Percentiles rank a stretch among this genome's conserved stretches.
Evolutionary conservation across 257 asterid species (phyloP).

Genomic region (Fraxinus quadrangulata): DNA sequence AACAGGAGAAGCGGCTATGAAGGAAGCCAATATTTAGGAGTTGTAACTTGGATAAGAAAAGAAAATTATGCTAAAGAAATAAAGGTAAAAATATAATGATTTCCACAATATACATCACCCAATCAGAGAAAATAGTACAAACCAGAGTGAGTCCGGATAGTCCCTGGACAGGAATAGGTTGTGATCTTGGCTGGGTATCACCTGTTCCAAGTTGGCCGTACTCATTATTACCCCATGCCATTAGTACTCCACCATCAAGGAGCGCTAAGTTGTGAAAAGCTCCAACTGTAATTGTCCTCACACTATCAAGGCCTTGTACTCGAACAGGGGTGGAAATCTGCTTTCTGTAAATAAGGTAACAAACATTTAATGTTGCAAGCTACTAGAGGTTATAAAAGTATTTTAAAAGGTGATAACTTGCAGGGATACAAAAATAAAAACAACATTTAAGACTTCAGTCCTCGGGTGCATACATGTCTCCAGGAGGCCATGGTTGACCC

Average conservation of each 20-base stretch:
- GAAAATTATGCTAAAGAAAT: neutral
- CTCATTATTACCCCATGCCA: slow-evolving; percentile 99
- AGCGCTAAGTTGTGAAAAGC: slow-evolving; percentile 99
- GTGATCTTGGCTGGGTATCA: slow-evolving; percentile 98
- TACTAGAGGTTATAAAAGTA: neutral
- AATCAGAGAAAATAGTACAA: slow-evolving; percentile 33
- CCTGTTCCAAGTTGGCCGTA: slow-evolving; percentile 99
- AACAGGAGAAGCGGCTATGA: slow-evolving; percentile 9
- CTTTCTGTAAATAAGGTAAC: slow-evolving; percentile 53
- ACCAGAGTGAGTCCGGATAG: slow-evolving; percentile 83
- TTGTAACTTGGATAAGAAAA: slow-evolving; percentile 5
- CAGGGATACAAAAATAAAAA: neutral
- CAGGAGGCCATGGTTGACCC: slow-evolving; percentile 99
- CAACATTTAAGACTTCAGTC: slow-evolving; percentile 12
- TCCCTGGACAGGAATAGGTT: slow-evolving; percentile 90
- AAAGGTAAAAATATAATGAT: neutral
- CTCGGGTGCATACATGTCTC: slow-evolving; percentile 76
- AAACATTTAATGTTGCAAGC: slow-evolving; percentile 20
- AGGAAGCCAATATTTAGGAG: slow-evolving; percentile 10
- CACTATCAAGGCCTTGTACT: slow-evolving; percentile 91
- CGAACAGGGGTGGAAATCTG: slow-evolving; percentile 96
- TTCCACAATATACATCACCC: neutral
- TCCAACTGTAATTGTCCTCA: slow-evolving; percentile 81
- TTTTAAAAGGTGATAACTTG: neutral
- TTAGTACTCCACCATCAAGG: slow-evolving; percentile 69